Percentiles rank a stretch among this genome's conserved stretches.
Conservation (phyloP, 2,329 filamentous ascomycete genomes). For the Diaporthe velutina region DNA sequence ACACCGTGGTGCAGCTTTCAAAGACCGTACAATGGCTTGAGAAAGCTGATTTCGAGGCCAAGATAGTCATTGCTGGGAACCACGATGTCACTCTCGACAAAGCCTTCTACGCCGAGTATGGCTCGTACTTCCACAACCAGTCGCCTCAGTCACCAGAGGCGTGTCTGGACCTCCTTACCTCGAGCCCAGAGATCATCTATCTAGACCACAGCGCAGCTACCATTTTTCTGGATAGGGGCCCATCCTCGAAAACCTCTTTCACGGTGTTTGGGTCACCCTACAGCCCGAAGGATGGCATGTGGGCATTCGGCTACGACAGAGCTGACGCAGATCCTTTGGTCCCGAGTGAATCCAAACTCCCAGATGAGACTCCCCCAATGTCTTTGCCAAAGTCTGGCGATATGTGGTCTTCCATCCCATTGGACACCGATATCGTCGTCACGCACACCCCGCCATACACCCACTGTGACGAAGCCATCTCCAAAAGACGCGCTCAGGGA, state of each 20-base stretch:
- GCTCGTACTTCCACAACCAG: constrained; percentile 68
- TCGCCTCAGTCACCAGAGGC: constrained; percentile 63
- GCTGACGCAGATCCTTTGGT: not conserved
- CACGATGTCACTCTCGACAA: constrained; percentile 80
- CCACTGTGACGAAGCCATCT: constrained; percentile 66
- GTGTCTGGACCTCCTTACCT: constrained; percentile 67
- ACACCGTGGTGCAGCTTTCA: constrained; percentile 58
- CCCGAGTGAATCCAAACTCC: constrained; percentile 21
- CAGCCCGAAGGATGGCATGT: constrained; percentile 67
- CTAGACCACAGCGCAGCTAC: constrained; percentile 69
- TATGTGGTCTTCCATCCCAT: constrained; percentile 73
- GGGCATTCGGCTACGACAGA: constrained; percentile 76
- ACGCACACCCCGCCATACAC: constrained; percentile 77
- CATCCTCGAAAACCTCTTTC: constrained; percentile 71
- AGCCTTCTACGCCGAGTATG: constrained; percentile 69
- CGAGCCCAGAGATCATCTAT: constrained; percentile 71
- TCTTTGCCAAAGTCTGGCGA: constrained; percentile 32
- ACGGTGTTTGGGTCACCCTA: constrained; percentile 80
- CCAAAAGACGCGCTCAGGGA: constrained; percentile 59
- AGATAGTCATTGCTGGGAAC: constrained; percentile 80
- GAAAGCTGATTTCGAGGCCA: constrained; percentile 75
- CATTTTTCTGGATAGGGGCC: constrained; percentile 65
- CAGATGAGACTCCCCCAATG: not conserved
- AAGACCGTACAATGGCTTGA: constrained; percentile 77
- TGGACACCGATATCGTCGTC: constrained; percentile 74